Conservation (phyloP, 2,329 filamentous ascomycete genomes). For the Penicillium paneum region DNA sequence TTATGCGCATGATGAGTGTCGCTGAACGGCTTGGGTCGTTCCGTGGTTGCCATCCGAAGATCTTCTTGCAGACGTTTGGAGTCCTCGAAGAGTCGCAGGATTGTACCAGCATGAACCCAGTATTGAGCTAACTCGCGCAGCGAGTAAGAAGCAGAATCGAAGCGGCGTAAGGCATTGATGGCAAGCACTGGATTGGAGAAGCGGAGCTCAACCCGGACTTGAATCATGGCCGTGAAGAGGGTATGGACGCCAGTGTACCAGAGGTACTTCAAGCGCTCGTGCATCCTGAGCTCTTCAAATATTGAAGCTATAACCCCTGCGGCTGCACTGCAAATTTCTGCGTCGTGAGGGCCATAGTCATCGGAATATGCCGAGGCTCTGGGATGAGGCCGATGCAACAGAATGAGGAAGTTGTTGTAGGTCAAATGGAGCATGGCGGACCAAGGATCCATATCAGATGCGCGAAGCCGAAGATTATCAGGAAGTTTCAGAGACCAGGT, state of each 20-base stretch:
- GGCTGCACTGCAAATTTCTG: slow-evolving; percentile 46
- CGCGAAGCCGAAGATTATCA: slow-evolving; percentile 40
- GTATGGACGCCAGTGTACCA: slow-evolving; percentile 47
- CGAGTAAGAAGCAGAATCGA: slow-evolving; percentile 43
- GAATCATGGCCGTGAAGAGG: slow-evolving; percentile 48
- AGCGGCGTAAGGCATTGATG: slow-evolving; percentile 45
- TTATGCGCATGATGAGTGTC: slow-evolving; percentile 14
- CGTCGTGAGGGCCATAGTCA: slow-evolving; percentile 46
- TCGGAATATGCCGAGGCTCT: slow-evolving; percentile 43
- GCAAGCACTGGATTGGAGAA: slow-evolving; percentile 47
- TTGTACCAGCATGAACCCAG: slow-evolving; percentile 44
- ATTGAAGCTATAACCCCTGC: slow-evolving; percentile 46
- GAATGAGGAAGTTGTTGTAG: slow-evolving; percentile 47
- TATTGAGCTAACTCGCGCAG: slow-evolving; percentile 43
- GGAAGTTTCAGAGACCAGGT: slow-evolving; percentile 44
- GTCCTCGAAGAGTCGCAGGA: slow-evolving; percentile 44
- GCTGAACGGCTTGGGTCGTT: slow-evolving; percentile 29
- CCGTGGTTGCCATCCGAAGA: slow-evolving; percentile 37
- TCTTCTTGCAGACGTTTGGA: slow-evolving; percentile 44
- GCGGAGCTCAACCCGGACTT: slow-evolving; percentile 46
- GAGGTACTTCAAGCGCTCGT: slow-evolving; percentile 42
- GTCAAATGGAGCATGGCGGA: slow-evolving; percentile 45
- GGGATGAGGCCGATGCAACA: slow-evolving; percentile 46
- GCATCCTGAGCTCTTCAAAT: slow-evolving; percentile 44
- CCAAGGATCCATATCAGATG: slow-evolving; percentile 44